Evolutionary conservation across 441 rosid species (phyloP).

Genomic region (Croton setiger): DNA sequence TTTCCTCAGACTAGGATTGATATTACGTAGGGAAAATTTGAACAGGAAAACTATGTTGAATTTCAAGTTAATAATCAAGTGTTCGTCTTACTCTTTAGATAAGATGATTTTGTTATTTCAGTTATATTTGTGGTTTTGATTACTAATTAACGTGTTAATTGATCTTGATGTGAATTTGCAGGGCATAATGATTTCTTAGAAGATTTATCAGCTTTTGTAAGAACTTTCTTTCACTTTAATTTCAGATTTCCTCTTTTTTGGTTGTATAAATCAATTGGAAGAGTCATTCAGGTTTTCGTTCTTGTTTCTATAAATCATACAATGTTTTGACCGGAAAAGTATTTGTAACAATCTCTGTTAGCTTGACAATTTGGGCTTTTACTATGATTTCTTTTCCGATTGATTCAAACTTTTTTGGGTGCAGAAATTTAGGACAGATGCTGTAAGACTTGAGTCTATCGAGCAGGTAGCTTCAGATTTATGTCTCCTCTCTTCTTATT

Average conservation of each 20-base stretch:
- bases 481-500: not conserved
- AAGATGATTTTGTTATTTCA: constrained; percentile 2
- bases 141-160: constrained; percentile 5
- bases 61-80: constrained; percentile 4
- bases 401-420: constrained; percentile 26
- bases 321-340: not conserved
- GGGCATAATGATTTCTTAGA: constrained; percentile 60
- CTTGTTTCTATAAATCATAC: not conserved
- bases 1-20: not conserved
- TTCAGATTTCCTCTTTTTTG: constrained; percentile 5
- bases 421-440: constrained; percentile 56
- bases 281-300: not conserved
- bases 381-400: not conserved
- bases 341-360: not conserved
- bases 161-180: constrained; percentile 34
- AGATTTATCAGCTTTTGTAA: constrained; percentile 57
- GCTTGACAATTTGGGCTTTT: not conserved
- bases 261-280: constrained; percentile 13
- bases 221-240: constrained; percentile 26
- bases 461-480: constrained; percentile 51
- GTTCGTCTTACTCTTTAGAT: constrained; percentile 6
- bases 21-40: not conserved
- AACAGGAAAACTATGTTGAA: not conserved
- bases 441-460: constrained; percentile 46
- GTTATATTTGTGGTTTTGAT: constrained; percentile 11